Conservation (phyloP, 2,329 filamentous ascomycete species). For the Fonsecaea pugnacius region DNA sequence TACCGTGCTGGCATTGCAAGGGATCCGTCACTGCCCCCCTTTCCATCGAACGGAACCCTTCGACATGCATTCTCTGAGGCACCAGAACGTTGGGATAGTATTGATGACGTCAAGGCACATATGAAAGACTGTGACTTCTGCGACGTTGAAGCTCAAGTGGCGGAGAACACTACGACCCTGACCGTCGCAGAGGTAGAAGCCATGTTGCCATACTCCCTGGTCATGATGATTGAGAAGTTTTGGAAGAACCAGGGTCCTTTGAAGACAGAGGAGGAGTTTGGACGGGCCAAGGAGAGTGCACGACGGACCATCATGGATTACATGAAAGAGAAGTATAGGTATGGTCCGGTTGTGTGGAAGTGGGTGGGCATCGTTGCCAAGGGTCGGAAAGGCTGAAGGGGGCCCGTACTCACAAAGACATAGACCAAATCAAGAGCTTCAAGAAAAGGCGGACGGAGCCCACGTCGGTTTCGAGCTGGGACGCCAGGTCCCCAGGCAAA, state of each 20-base stretch:
- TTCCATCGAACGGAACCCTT: constrained; percentile 10
- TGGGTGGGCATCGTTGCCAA: constrained; percentile 19
- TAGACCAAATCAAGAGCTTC: too few relatives aligned
- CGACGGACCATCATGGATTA: constrained; percentile 4
- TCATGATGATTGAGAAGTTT: constrained; percentile 19
- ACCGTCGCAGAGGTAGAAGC: constrained; percentile 10
- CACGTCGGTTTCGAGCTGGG: background rate
- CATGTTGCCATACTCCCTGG: constrained; percentile 17
- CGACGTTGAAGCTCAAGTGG: constrained; percentile 3
- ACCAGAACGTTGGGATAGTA: constrained; percentile 17
- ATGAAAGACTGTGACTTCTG: constrained; percentile 11
- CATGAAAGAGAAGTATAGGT: constrained; percentile 15
- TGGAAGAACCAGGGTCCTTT: constrained; percentile 7
- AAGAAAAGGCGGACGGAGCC: background rate
- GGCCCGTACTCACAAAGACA: background rate
- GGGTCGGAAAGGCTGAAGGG: constrained; percentile 10
- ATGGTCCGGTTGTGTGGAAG: constrained; percentile 12
- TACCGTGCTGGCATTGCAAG: constrained; percentile 11
- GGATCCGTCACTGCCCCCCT: constrained; percentile 13
- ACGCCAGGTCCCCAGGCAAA: too few relatives aligned
- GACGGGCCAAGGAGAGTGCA: background rate
- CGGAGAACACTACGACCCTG: constrained; percentile 11
- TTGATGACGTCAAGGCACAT: constrained; percentile 11
- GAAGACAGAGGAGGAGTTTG: constrained; percentile 8
- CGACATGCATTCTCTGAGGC: constrained; percentile 8